Evolutionary conservation across 495 filamentous ascomycete genomes (phyloP).

Genomic region (Podospora pseudocomata): DNA sequence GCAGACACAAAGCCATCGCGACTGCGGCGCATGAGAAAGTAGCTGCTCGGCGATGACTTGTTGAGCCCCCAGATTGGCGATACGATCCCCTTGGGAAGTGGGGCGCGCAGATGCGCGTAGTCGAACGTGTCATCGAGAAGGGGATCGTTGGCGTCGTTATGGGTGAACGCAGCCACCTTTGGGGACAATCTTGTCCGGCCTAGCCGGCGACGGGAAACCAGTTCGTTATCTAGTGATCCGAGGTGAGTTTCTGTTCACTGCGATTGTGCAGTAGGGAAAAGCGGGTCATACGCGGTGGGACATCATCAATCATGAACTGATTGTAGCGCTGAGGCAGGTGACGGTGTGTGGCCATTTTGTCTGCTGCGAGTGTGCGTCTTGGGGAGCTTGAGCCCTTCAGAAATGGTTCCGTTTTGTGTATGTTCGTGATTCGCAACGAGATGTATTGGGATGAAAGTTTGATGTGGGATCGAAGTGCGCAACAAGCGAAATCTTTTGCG

Average conservation of each 20-base stretch:
- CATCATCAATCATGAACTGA: constrained; percentile 70
- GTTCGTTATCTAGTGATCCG: constrained; percentile 63
- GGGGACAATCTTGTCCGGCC: constrained; percentile 87
- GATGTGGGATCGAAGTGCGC: constrained; percentile 11
- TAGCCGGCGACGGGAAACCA: constrained; percentile 78
- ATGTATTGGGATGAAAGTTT: not conserved
- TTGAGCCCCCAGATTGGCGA: constrained; percentile 72
- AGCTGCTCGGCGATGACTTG: constrained; percentile 77
- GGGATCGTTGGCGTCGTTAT: constrained; percentile 63
- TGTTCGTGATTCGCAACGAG: not conserved
- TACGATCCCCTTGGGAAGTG: constrained; percentile 80
- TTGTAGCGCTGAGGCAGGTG: constrained; percentile 68
- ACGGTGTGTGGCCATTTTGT: constrained; percentile 54
- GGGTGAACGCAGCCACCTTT: constrained; percentile 64
- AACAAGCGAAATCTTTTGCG: constrained; percentile 34
- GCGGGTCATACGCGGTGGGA: constrained; percentile 55
- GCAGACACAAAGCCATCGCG: constrained; percentile 92
- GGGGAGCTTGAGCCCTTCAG: not conserved
- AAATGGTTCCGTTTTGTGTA: too few relatives aligned
- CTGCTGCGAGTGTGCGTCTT: not conserved
- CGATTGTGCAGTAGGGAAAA: constrained; percentile 5
- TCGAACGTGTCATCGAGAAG: constrained; percentile 79
- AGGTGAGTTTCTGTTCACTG: constrained; percentile 33
- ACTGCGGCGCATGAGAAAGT: constrained; percentile 96
- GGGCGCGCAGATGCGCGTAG: constrained; percentile 90